A percentile compares a stretch with the other conserved stretches of the same genome.
Conservation (phyloP, 176 grass and related monocot species). For the Juncus inflexus region DNA sequence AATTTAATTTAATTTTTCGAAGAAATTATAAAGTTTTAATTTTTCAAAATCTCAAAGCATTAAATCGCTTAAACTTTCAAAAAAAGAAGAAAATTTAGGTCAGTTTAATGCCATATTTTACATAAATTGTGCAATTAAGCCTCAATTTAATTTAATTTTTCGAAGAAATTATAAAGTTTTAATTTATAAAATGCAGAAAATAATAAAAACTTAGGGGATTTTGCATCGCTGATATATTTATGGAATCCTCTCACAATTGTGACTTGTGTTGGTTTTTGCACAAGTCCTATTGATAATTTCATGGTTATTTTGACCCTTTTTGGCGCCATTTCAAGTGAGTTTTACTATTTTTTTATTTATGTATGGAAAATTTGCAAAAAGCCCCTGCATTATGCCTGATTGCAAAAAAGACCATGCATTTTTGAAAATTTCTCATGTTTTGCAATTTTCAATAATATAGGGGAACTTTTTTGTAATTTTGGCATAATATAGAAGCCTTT, state of each 20-base stretch:
- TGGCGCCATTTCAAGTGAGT: conserved; percentile 86
- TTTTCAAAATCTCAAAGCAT: conserved; percentile 44
- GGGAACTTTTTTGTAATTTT: too few species aligned
- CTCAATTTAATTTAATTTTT: not conserved
- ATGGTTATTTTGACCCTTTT: conserved; percentile 80
- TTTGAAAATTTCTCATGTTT: not conserved
- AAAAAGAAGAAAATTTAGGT: conserved; percentile 58
- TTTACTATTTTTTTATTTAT: not conserved
- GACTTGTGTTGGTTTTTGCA: conserved; percentile 79
- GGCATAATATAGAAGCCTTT: conserved; percentile 7
- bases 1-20: too few species aligned
- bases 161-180: too few species aligned
- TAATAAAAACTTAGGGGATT: conserved; percentile 51
- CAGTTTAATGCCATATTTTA: conserved; percentile 4
- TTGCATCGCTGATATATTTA: conserved; percentile 87
- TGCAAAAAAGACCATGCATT: not conserved
- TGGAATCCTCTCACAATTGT: conserved; percentile 96
- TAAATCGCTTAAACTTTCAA: conserved; percentile 56
- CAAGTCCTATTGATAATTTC: conserved; percentile 92
- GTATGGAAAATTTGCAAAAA: not conserved
- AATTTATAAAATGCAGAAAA: too few species aligned
- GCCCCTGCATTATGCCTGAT: not conserved
- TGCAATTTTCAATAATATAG: not conserved
- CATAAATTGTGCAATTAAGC: not conserved
- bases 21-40: too few species aligned